phyloP scores from a whole-genome alignment of 768 basidiomycete species.

The Phallus indusiatus region DNA sequence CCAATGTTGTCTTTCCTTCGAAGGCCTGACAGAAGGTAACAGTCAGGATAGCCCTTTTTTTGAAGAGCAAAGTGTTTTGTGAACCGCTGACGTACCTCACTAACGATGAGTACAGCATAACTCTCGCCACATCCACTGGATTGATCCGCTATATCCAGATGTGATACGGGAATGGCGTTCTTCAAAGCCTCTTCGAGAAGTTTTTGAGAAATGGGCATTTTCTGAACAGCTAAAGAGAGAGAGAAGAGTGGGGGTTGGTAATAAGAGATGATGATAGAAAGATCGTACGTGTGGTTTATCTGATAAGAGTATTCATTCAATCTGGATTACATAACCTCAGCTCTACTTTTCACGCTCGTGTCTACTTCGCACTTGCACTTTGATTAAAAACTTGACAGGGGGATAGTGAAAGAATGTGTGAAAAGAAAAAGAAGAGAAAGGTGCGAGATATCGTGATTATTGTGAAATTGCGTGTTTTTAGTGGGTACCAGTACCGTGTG shows the following conservation, averaged over 20 bases:
- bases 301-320: not conserved
- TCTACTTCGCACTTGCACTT: too few relatives aligned
- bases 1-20: constrained; percentile 73
- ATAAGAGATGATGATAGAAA: constrained; percentile 5
- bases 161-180: constrained; percentile 48
- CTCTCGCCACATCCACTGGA: constrained; percentile 77
- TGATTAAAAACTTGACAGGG: too few relatives aligned
- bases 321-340: too few relatives aligned
- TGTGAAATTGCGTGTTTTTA: not conserved
- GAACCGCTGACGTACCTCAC: constrained; percentile 43
- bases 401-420: too few relatives aligned
- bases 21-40: constrained; percentile 39
- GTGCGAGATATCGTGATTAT: not conserved
- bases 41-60: not conserved
- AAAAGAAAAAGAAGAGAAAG: not conserved
- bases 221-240: not conserved
- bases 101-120: constrained; percentile 67
- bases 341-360: too few relatives aligned
- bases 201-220: constrained; percentile 51
- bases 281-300: not conserved
- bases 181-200: constrained; percentile 58
- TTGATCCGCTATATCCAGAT: constrained; percentile 67
- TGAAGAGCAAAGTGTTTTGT: not conserved
- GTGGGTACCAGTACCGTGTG: too few relatives aligned
- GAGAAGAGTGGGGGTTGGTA: constrained; percentile 8